Evolutionary conservation across 768 basidiomycete species (phyloP), one percentile per base, ranked within the genome.

Genomic region (Cantharellus cinnabarinus): DNA sequence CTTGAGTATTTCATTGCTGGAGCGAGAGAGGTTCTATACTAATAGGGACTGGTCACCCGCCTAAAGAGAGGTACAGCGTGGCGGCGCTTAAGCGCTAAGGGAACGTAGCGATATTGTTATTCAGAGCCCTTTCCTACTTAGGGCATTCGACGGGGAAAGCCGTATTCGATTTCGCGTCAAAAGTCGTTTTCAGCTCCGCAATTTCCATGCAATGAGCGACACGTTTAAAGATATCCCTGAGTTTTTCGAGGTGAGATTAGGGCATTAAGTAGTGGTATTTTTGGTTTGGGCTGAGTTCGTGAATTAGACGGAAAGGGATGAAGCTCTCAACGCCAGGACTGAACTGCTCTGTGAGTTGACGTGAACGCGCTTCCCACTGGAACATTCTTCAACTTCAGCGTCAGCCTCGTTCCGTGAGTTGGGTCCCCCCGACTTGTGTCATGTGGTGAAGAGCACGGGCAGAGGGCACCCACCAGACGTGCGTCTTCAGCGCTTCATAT

Each of bases 391-490:
- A 57, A 58, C 50, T 20, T 20, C 60, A 60, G 29, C 57, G 60
- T 38, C 68, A 98, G 94, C 89, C 3, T 83, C 89, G 5, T 99
- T 98, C 71, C 79, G 93, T 41, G 94, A 99, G 72, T 82, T 99
- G 15, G 95, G 95, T 7, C 95, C 95, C 0, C 95, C 95, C 3
- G 95, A 99, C 70, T 73, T 99, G 44, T 93, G 89, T 65, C 90
- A 98, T 73, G 87, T 94, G 56, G 80, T 94, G 61, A 99, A 98
- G 71, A 89, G 81, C 54, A 86, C 83, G 0, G 89, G 90, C 4
- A 77, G 80, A 61, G 75, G 80, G 53, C 89, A 85, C 1, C 80
- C 84, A 63, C 85, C 88, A 68, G 93, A 98, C 70, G 93, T 93
- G 62, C 65, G 85, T 76, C 3, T 34, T 41, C 3, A 39, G 58